Conservation (phyloP, 257 asterid species). For the Nicotiana undulata region DNA sequence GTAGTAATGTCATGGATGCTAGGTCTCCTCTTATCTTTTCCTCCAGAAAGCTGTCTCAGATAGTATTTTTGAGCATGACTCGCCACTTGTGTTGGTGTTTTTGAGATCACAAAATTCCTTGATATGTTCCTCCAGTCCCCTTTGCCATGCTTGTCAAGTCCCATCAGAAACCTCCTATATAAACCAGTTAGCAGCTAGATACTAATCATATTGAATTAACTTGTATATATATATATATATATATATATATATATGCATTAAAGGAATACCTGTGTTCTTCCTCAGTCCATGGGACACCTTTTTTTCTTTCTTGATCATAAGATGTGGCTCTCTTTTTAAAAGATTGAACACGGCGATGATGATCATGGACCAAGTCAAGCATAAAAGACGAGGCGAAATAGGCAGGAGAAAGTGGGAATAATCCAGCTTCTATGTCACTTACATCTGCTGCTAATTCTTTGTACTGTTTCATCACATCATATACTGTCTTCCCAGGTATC, state of each 20-base stretch:
- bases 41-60: constrained; percentile 50
- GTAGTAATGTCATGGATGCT: constrained; percentile 78
- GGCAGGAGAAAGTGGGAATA: constrained; percentile 53
- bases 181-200: no score
- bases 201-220: no score
- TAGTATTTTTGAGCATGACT: constrained; percentile 87
- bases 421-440: constrained; percentile 66
- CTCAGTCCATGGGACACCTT: constrained; percentile 79
- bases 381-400: constrained; percentile 14
- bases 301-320: constrained; percentile 55
- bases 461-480: constrained; percentile 61
- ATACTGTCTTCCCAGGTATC: constrained; percentile 66
- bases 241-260: no score
- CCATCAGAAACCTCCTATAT: constrained; percentile 54
- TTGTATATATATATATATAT: no score
- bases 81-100: constrained; percentile 76
- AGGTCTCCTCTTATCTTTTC: constrained; percentile 63
- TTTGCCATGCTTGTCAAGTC: constrained; percentile 63
- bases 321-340: constrained; percentile 41
- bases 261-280: constrained; percentile 92
- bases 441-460: constrained; percentile 59
- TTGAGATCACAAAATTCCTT: constrained; percentile 48
- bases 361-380: constrained; percentile 32
- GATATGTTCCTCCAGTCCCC: constrained; percentile 82
- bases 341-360: constrained; percentile 22